phyloP scores from a whole-genome alignment of 2,329 filamentous ascomycete genomes.

The Macrophomina phaseolina region DNA sequence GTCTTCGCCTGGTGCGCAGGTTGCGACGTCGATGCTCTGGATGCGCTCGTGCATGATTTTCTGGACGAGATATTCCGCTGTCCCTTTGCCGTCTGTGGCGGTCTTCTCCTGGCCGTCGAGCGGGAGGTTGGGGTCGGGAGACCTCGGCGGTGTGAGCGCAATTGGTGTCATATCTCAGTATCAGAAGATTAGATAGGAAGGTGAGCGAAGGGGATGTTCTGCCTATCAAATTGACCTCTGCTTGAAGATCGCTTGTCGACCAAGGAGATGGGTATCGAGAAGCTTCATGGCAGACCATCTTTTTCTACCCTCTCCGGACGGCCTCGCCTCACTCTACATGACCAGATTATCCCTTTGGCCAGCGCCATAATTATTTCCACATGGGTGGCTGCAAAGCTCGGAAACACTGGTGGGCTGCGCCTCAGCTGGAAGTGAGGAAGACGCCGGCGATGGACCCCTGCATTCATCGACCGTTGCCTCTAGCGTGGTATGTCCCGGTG shows the following conservation, averaged over 20 bases:
- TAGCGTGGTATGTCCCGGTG: constrained; percentile 5
- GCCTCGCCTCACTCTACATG: not conserved
- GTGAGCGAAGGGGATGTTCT: not conserved
- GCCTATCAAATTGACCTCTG: too few relatives aligned
- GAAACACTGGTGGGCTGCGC: not conserved
- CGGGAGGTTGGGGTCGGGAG: not conserved
- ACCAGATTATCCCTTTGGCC: not conserved
- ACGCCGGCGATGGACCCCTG: not conserved
- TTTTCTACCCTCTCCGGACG: too few relatives aligned
- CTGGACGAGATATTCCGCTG: constrained; percentile 76
- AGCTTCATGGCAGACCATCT: too few relatives aligned
- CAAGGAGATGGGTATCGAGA: too few relatives aligned
- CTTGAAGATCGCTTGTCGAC: too few relatives aligned
- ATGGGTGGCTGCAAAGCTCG: not conserved
- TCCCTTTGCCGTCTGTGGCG: constrained; percentile 30
- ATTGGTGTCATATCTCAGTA: not conserved
- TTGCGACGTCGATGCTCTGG: constrained; percentile 77
- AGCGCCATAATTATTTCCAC: constrained; percentile 14
- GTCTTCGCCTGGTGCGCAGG: constrained; percentile 85
- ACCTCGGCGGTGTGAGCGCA: not conserved
- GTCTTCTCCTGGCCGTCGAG: not conserved
- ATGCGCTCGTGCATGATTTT: constrained; percentile 81
- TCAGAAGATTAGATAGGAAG: not conserved
- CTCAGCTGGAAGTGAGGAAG: not conserved
- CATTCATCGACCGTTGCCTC: not conserved